Evolutionary conservation across 805 yeast species (phyloP).

Genomic region (Candida methanosorbosa): DNA sequence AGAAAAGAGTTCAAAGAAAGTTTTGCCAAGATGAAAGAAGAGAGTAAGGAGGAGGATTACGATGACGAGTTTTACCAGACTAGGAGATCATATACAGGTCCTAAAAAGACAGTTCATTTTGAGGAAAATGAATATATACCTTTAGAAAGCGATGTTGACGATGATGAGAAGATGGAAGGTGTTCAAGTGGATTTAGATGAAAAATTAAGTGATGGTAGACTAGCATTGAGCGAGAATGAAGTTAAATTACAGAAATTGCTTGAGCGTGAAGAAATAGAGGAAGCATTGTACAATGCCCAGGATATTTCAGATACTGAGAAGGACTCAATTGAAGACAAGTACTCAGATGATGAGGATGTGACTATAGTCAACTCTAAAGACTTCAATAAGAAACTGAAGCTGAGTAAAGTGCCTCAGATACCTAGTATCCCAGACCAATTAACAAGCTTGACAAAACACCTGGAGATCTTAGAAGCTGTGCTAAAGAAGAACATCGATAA

Average conservation of each 20-base stretch:
- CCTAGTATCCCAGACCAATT: too few relatives aligned
- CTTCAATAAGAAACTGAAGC: too few relatives aligned
- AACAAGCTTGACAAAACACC: too few relatives aligned
- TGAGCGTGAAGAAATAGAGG: slow-evolving; percentile 23
- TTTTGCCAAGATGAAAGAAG: slow-evolving; percentile 9
- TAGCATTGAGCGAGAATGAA: slow-evolving; percentile 22
- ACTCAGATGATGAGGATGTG: slow-evolving; percentile 6
- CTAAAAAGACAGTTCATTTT: too few relatives aligned
- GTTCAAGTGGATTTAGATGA: slow-evolving; percentile 10
- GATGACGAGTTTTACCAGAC: slow-evolving; percentile 7
- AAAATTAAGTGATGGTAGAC: slow-evolving; percentile 16
- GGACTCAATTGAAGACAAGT: slow-evolving; percentile 8
- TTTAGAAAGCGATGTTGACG: slow-evolving; percentile 3
- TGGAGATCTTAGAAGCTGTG: too few relatives aligned
- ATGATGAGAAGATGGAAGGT: slow-evolving; percentile 7
- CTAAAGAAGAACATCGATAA: too few relatives aligned
- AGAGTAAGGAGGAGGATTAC: slow-evolving; percentile 12
- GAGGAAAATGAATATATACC: slow-evolving; percentile 2
- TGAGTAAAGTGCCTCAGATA: too few relatives aligned
- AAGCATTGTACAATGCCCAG: slow-evolving; percentile 26
- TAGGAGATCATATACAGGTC: too few relatives aligned
- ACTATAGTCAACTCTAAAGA: too few relatives aligned
- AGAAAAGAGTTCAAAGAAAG: slow-evolving; percentile 5
- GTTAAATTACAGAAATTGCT: slow-evolving; percentile 15
- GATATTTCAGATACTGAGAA: slow-evolving; percentile 14